Evolutionary conservation across 2,329 filamentous ascomycete species (phyloP).

Genomic region (Arthrinium phaeospermum): DNA sequence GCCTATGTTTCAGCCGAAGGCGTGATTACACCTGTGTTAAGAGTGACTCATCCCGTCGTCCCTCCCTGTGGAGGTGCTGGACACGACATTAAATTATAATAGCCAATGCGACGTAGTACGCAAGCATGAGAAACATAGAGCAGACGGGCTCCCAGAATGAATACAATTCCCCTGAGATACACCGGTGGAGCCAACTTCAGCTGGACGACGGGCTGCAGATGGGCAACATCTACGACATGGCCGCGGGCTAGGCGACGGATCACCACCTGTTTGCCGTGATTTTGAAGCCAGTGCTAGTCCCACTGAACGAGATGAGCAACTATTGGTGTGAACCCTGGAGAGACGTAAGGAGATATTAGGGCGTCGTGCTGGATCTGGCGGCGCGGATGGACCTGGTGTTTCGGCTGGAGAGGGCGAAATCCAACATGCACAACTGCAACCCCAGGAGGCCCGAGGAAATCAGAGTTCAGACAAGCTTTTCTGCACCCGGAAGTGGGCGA

Average conservation of each 20-base stretch:
- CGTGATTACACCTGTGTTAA: background rate
- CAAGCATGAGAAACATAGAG: background rate
- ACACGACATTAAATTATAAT: background rate
- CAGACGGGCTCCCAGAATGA: background rate
- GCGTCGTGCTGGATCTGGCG: background rate
- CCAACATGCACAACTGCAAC: too few species aligned
- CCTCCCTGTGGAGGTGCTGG: background rate
- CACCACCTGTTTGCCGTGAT: background rate
- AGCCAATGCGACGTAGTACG: background rate
- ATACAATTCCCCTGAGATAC: background rate
- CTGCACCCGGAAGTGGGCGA: background rate
- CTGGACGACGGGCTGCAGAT: background rate
- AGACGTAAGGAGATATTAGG: background rate
- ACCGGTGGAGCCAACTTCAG: background rate
- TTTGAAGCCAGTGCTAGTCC: background rate
- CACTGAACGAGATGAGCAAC: background rate
- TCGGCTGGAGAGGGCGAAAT: background rate
- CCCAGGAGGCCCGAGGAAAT: background rate
- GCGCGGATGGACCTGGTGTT: background rate
- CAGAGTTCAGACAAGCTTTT: background rate
- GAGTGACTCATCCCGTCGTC: background rate
- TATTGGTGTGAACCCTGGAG: background rate
- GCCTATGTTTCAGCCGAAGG: too few species aligned
- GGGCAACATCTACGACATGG: background rate
- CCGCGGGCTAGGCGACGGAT: background rate